Conservation (phyloP, 257 asterid genomes). For the Ehretia macrophylla region DNA sequence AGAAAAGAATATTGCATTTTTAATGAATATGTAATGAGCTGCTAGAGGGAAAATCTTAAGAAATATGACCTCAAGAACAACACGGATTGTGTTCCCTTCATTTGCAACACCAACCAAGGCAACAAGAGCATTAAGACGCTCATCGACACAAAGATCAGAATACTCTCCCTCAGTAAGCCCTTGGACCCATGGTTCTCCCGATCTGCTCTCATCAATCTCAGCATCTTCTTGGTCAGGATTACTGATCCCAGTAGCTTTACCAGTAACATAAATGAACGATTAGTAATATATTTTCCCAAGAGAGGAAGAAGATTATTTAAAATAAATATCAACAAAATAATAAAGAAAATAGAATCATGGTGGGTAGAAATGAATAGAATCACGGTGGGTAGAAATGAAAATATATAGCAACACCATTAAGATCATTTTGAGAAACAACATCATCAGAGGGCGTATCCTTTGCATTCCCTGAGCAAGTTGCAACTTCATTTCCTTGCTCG, state of each 20-base stretch:
- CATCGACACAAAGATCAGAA: conserved; percentile 87
- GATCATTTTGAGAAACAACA: conserved; percentile 33
- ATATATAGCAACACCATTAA: conserved; percentile 42
- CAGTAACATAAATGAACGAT: conserved; percentile 15
- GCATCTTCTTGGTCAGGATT: conserved; percentile 48
- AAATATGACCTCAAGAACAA: conserved; percentile 45
- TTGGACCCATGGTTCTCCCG: conserved; percentile 93
- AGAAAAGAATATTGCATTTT: not conserved
- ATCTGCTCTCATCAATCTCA: conserved; percentile 86
- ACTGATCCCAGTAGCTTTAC: conserved; percentile 39
- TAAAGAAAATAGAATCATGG: conserved; percentile 1
- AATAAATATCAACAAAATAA: not conserved
- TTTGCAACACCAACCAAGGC: conserved; percentile 82
- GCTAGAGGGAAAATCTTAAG: not conserved
- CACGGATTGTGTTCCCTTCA: conserved; percentile 94
- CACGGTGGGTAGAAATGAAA: not conserved
- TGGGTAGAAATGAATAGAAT: too few species aligned
- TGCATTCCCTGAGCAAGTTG: conserved; percentile 37
- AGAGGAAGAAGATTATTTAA: not conserved
- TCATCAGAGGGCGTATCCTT: conserved; percentile 46
- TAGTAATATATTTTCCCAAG: conserved; percentile 12
- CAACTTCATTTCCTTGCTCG: conserved; percentile 36
- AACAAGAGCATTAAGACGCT: conserved; percentile 92
- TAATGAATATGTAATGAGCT: not conserved
- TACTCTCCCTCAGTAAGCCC: conserved; percentile 97